Conservation (phyloP, 2,329 filamentous ascomycete species). For the Phyllosticta capitalensis region DNA sequence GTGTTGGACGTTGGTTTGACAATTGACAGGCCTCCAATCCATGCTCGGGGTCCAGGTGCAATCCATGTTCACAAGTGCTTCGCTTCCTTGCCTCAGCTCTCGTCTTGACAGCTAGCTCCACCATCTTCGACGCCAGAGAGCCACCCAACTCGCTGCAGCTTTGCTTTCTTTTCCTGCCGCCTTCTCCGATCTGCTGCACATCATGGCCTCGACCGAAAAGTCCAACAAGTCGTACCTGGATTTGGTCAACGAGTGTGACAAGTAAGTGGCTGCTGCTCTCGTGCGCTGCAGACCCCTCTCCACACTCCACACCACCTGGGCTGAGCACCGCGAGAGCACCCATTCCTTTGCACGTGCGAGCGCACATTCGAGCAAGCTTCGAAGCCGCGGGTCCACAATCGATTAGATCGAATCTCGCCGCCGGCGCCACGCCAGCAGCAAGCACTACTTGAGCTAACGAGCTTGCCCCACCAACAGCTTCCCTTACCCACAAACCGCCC, state of each 20-base stretch:
- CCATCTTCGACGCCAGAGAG: neutral
- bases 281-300: neutral
- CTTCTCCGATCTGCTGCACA: neutral
- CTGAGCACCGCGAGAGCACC: neutral
- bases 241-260: slow-evolving; percentile 49
- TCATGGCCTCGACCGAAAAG: slow-evolving; percentile 4
- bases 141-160: neutral
- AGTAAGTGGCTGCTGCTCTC: slow-evolving; percentile 22
- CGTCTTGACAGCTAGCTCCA: neutral
- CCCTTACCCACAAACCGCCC: slow-evolving; percentile 59
- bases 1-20: neutral
- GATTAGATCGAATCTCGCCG: neutral
- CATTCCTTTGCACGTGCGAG: too few species aligned
- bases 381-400: neutral
- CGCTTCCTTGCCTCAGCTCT: neutral
- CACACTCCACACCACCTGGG: neutral
- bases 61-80: neutral
- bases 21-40: neutral
- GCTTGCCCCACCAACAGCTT: slow-evolving; percentile 47
- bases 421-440: neutral
- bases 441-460: neutral
- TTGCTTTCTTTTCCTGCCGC: neutral
- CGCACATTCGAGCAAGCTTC: neutral
- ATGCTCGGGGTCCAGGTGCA: neutral
- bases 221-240: slow-evolving; percentile 41